A percentile compares a stretch with the other conserved stretches of the same genome.
Conservation (phyloP, 345 rosid genomes). For the Gossypium anomalum region DNA sequence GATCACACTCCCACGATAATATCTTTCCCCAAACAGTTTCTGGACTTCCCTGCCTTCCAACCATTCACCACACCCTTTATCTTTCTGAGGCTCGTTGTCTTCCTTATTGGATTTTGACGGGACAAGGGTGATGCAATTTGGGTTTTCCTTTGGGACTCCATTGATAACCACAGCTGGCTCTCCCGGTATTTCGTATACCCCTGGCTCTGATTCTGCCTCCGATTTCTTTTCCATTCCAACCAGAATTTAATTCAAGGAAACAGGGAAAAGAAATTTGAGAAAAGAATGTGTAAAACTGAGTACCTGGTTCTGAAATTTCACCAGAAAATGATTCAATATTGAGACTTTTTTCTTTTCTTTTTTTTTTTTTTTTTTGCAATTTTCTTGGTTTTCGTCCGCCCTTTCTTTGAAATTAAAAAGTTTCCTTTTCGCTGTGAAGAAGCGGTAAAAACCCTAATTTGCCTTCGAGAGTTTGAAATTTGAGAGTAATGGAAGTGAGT, state of each 20-base stretch:
- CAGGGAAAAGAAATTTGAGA: background rate
- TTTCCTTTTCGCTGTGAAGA: background rate
- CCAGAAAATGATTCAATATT: background rate
- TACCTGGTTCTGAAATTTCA: slow-evolving; percentile 9
- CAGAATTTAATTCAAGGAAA: background rate
- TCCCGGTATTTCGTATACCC: slow-evolving; percentile 54
- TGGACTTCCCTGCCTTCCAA: slow-evolving; percentile 72
- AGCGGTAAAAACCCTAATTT: background rate
- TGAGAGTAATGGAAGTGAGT: too few species aligned
- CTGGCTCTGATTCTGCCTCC: slow-evolving; percentile 32
- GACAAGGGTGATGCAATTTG: slow-evolving; percentile 14
- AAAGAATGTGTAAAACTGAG: background rate
- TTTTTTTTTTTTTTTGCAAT: background rate
- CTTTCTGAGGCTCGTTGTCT: slow-evolving; percentile 26
- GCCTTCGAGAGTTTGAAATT: background rate
- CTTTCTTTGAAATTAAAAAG: too few species aligned
- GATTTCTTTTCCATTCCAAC: slow-evolving; percentile 28
- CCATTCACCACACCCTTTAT: slow-evolving; percentile 67
- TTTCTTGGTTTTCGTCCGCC: background rate
- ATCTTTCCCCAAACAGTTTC: slow-evolving; percentile 47
- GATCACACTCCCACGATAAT: slow-evolving; percentile 50
- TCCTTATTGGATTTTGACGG: slow-evolving; percentile 8
- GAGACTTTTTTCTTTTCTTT: background rate
- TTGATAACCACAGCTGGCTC: slow-evolving; percentile 80
- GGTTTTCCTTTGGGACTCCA: slow-evolving; percentile 54